Base-by-base conservation (phyloP, 768 basidiomycete species). In the Hericium rajendrae region DNA sequence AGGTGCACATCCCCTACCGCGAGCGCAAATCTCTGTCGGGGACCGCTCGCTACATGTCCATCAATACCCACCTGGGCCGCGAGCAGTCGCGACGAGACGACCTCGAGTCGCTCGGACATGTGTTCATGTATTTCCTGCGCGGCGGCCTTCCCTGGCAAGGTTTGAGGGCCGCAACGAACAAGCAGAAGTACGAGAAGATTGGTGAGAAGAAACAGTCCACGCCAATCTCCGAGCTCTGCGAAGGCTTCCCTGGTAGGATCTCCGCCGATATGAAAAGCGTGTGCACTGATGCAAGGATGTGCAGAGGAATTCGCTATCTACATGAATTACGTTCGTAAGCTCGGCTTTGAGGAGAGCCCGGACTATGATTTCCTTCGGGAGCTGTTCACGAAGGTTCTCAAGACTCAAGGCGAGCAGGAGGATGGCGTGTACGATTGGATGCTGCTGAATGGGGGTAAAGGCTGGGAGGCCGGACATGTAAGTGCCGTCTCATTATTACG, bases 151-250 rank as follows among this genome's bases (percentile, higher is more conserved):
- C 95, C 26, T 99, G 95, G 95, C 95, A 99, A 70, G 95, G 95
- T 49, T 77, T 99, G 60, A 85, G 94, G 67, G 97, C 95, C 20
- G 94, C 94, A 9, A 99, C 95, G 1, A 98, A 99, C 79, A 98
- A 98, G 75, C 95, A 98, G 71, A 98, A 98, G 75, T 99, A 99
- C 70, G 97, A 99, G 74, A 98, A 98, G 77, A 99, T 99, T 64
- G 97, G 95, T 51, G 97, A 97, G 76, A 98, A 97, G 81, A 99
- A 93, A 74, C 95, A 98, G 72, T 88, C 82, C 8, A 97, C 95
- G 15, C 78, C 83, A 6, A 97, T 99, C 64, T 76, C 82, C 24
- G 95, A 99, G 69, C 75, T 99, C 38, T 95, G 94, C 64, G 95
- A 99, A 68, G 93, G 94, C 37, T 97, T 95, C 75, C 95, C 97